Evolutionary conservation across 345 rosid genomes (phyloP).

Genomic region (Stellera chamaejasme): DNA sequence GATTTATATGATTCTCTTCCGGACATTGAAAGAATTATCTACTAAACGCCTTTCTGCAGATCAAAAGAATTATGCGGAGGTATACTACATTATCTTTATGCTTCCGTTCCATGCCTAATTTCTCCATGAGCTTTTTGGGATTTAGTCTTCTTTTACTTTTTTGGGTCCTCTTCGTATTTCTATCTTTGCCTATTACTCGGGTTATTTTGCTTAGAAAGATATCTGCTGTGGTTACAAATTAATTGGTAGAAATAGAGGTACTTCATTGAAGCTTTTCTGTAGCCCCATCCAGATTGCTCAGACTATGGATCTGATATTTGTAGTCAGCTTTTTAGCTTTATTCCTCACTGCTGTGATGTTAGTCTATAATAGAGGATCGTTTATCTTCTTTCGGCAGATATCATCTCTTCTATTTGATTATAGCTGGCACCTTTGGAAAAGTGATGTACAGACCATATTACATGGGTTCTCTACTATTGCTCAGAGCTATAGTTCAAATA

Average conservation of each 20-base stretch:
- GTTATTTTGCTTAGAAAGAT: not conserved
- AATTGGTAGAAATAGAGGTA: not conserved
- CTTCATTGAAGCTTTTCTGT: not conserved
- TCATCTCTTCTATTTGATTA: constrained; percentile 75
- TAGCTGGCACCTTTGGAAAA: constrained; percentile 96
- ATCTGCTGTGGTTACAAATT: not conserved
- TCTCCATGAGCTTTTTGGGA: not conserved
- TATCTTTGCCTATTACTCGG: not conserved
- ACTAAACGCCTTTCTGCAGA: constrained; percentile 88
- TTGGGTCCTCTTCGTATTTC: not conserved
- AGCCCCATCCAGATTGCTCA: not conserved
- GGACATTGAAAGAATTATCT: constrained; percentile 87
- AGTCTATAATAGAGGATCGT: constrained; percentile 10
- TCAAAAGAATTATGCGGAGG: constrained; percentile 81
- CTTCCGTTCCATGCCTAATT: not conserved
- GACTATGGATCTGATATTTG: constrained; percentile 1
- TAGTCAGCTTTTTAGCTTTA: constrained; percentile 12
- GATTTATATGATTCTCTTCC: constrained; percentile 82
- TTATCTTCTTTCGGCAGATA: constrained; percentile 52
- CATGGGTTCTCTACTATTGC: constrained; percentile 60
- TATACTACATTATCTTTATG: constrained; percentile 18
- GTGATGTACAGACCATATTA: constrained; percentile 78
- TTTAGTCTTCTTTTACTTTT: not conserved
- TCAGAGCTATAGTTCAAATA: constrained; percentile 45
- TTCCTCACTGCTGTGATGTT: not conserved